Base-by-base conservation (phyloP, 352 stramenopile species). In the Hyaloperonospora brassicae region DNA sequence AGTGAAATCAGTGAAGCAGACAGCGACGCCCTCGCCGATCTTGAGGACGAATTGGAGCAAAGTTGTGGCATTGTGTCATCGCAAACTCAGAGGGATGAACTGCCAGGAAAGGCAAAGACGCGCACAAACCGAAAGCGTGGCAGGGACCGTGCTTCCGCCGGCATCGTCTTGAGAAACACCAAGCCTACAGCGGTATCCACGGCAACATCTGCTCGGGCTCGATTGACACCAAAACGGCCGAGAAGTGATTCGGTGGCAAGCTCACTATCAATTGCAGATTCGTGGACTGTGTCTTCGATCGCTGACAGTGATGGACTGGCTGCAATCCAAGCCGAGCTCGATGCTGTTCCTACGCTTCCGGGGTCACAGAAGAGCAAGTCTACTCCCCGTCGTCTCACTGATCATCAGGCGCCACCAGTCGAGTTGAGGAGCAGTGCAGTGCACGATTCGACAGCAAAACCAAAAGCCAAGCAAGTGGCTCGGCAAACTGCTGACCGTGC, bases 21-120 rank as follows among this genome's bases (percentile, higher is more conserved):
- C 6, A 79, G 64, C 35, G 67, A 61, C 5, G 51, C 48, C 2
- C 59, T 84, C 7, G 66, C 66, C 22, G 60, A 79, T 38, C 65
- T 87, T 5, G 72, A 87, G 56, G 52, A 52, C n/a, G 73, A 84
- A 53, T 52, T 84, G 21, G 52, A 62, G 34, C 62, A 64, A 35
- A 65, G 44, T 55, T 42, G 57, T 21, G 45, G 52, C 11, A 30
- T 49, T 46, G 27, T 42, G 24, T 24, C 40, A 24, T 55, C 49
- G 54, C 38, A 9, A 57, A 46, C 38, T 45, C n/a, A 2, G 31
- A 17, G 55, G 24, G 39, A 24, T n/a, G 17, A 22, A 53, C 17
- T 3, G 21, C 22, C 25, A 38, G 23, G 51, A n/a, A 35, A 59
- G 9, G 23, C 22, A 22, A 25, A 12, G n/a, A 17, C 44, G 42